These are phyloP conservation scores for Alternaria metachromatica DNA, from an alignment of 2,329 filamentous ascomycete species.

Conservation along the genomic window DNA sequence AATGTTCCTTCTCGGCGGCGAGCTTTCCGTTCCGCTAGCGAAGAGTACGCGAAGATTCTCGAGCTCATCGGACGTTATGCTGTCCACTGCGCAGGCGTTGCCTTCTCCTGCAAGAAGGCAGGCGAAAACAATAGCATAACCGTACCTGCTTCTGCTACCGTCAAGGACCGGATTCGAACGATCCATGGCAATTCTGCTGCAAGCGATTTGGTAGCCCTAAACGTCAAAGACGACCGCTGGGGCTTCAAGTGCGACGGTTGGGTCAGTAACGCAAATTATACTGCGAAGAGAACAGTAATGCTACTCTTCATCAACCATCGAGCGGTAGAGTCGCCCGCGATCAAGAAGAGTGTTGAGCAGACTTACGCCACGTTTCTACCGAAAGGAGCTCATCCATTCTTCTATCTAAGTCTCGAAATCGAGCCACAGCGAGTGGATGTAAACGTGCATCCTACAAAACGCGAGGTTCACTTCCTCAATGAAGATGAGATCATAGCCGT, in stretches of 20 bases:
- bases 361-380: constrained; percentile 87
- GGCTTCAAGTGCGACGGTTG: constrained; percentile 83
- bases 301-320: constrained; percentile 97
- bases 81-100: constrained; percentile 87
- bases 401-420: constrained; percentile 91
- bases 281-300: constrained; percentile 85
- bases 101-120: constrained; percentile 96
- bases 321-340: constrained; percentile 84
- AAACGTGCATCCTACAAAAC: constrained; percentile 96
- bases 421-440: constrained; percentile 93
- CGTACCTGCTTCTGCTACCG: constrained; percentile 74
- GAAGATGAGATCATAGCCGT: constrained; percentile 94
- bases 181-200: constrained; percentile 85
- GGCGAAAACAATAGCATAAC: constrained; percentile 82
- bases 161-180: constrained; percentile 84
- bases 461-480: constrained; percentile 95
- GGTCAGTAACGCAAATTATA: constrained; percentile 93
- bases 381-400: constrained; percentile 91
- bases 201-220: constrained; percentile 83
- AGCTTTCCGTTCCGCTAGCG: constrained; percentile 88
- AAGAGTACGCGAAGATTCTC: constrained; percentile 97
- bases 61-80: constrained; percentile 94
- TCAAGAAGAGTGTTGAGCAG: constrained; percentile 91
- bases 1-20: constrained; percentile 87
- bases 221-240: constrained; percentile 74